Conservation (phyloP, 805 yeast genomes). For the Kurtzmaniella fragi region DNA sequence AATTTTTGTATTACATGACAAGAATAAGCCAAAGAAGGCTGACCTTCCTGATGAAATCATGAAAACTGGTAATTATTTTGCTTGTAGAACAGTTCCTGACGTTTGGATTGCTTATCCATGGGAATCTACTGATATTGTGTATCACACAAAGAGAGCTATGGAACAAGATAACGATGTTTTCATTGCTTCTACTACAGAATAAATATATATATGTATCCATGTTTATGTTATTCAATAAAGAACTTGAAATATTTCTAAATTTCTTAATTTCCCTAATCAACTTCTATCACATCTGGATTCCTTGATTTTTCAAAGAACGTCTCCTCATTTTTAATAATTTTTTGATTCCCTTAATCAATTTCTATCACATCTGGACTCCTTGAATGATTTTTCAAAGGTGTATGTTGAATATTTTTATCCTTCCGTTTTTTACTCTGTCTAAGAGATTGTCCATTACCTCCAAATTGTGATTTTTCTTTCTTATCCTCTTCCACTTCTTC, state of each 20-base stretch:
- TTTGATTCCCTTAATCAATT: constrained; percentile 53
- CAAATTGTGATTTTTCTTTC: constrained; percentile 28
- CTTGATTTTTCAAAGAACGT: constrained; percentile 63
- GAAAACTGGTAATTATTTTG: constrained; percentile 59
- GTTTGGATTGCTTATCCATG: constrained; percentile 86
- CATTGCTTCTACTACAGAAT: constrained; percentile 25
- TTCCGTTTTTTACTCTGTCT: constrained; percentile 69
- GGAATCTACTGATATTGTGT: constrained; percentile 74
- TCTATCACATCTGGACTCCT: constrained; percentile 77
- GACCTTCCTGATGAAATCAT: constrained; percentile 61
- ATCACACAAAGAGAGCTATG: constrained; percentile 65
- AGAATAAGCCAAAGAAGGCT: constrained; percentile 66
- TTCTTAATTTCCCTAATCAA: constrained; percentile 52
- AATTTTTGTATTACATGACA: constrained; percentile 75
- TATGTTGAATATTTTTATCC: constrained; percentile 44
- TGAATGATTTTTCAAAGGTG: constrained; percentile 56
- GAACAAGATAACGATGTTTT: constrained; percentile 69
- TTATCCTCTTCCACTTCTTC: constrained; percentile 19
- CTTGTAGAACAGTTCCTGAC: constrained; percentile 72
- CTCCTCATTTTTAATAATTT: too few relatives aligned
- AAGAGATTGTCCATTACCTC: constrained; percentile 72
- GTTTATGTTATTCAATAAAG: too few relatives aligned
- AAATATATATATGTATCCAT: too few relatives aligned
- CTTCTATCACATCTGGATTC: constrained; percentile 77
- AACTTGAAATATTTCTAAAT: too few relatives aligned